Evolutionary conservation across 2,329 filamentous ascomycete genomes (phyloP), one percentile per base, ranked within the genome.

Genomic region (Colletotrichum siamense): DNA sequence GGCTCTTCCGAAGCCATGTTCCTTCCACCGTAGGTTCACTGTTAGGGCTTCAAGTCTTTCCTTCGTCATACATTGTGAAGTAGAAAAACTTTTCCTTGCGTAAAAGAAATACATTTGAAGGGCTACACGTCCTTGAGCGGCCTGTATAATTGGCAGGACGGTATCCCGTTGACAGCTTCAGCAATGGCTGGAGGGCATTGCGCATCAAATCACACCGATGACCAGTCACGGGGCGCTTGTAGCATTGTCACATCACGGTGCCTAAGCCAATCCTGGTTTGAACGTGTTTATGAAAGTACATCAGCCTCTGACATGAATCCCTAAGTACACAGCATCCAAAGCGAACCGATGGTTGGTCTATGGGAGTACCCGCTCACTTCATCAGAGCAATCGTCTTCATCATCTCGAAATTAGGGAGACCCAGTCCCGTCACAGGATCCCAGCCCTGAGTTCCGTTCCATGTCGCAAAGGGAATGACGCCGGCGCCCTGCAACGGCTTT

Each of bases 371-470:
- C 30, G n/a, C 44, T 61, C 69, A 76, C 39, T 76, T 76, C 34
- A 34, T 64, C 39, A 78, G 24, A 24, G 77, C 77, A 49, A 78
- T 73, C 30, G 57, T 69, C 59, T 76, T 75, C 77, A 78, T 71
- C 63, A 68, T 52, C 75, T 83, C 80, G 73, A 88, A 90, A 62
- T 85, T 79, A 1, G 89, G 88, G 4, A 88, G 87, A 15, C 89
- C 89, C 15, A 86, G 81, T 2, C 89, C 89, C 5, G 84, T 85
- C 26, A 81, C 80, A 8, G 84, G 84, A 74, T 86, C 84, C 85
- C 85, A 86, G 34, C 85, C 85, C 12, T 80, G 65, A 3, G 83
- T 85, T 63, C 85, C 86, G 70, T 82, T 82, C 81, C 81, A 82
- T 4, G 78, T 73, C 12, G 80, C 80, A 52, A 76, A 81, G 24